A percentile compares a stretch with the other conserved stretches of the same genome.
phyloP scores from a whole-genome alignment of 169 alveolate species.

The Plasmodium cynomolgi region DNA sequence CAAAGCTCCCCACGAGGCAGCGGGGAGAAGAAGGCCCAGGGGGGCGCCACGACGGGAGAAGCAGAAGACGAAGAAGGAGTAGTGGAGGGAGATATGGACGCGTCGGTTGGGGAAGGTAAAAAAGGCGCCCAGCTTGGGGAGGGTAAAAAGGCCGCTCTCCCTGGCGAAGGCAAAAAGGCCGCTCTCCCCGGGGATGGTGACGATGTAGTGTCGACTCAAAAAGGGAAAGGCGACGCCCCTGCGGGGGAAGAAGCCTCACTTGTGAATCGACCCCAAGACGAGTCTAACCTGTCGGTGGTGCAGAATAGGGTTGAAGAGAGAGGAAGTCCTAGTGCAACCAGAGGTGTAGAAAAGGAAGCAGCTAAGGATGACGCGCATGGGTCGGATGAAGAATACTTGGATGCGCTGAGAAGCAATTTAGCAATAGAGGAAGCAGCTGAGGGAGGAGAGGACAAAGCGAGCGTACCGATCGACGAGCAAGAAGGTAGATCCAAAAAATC shows the following conservation, averaged over 20 bases:
- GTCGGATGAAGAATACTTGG: slow-evolving; percentile 52
- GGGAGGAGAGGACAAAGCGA: neutral
- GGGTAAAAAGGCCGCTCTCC: neutral
- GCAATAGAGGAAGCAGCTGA: neutral
- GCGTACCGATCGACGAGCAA: too few relatives aligned
- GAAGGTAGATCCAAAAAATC: neutral
- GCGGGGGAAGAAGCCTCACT: neutral
- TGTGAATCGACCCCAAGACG: neutral
- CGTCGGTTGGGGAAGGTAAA: neutral
- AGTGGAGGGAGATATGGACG: neutral
- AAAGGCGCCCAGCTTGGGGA: neutral
- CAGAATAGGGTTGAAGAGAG: neutral
- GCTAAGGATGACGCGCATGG: neutral
- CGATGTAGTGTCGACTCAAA: neutral
- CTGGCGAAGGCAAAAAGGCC: neutral
- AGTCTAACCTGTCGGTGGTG: neutral
- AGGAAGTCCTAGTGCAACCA: neutral
- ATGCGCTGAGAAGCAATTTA: slow-evolving; percentile 25
- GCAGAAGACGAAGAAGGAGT: neutral
- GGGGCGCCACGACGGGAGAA: neutral
- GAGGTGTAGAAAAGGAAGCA: neutral
- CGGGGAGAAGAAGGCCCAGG: neutral
- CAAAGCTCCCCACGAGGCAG: neutral
- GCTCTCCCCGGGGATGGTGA: neutral
- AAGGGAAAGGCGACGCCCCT: neutral